These are phyloP conservation scores for Acer campestre DNA, from an alignment of 345 rosid genomes.

Conservation along the genomic window DNA sequence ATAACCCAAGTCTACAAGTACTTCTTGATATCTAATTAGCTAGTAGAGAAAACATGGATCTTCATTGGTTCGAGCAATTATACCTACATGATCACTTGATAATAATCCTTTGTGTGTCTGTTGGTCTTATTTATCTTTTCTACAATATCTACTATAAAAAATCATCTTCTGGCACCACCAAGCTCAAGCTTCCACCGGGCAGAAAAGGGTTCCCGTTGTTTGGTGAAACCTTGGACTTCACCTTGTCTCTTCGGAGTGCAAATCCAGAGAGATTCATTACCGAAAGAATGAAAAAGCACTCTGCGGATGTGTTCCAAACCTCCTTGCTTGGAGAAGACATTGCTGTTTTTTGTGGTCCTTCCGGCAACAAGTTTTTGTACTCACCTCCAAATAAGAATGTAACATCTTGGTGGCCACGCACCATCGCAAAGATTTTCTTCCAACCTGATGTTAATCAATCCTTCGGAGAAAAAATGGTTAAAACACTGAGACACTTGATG, in stretches of 20 bases:
- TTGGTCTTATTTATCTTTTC: not conserved
- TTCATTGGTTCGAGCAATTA: not conserved
- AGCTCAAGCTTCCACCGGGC: constrained; percentile 11
- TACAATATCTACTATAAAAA: not conserved
- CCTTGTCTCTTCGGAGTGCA: not conserved
- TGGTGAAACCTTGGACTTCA: constrained; percentile 16
- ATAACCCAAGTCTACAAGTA: not conserved
- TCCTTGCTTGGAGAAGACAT: not conserved
- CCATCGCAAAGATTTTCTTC: not conserved
- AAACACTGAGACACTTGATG: not conserved
- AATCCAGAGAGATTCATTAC: constrained; percentile 8
- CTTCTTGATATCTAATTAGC: not conserved
- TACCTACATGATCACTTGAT: not conserved
- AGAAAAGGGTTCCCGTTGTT: constrained; percentile 16
- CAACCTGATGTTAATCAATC: not conserved
- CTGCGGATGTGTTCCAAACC: not conserved
- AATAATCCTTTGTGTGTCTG: not conserved
- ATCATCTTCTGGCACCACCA: not conserved
- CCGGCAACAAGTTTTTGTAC: constrained; percentile 23
- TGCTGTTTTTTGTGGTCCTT: constrained; percentile 17
- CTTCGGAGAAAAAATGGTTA: not conserved
- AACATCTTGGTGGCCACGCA: constrained; percentile 14
- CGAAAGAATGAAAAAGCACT: constrained; percentile 9
- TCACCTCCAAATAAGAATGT: constrained; percentile 8
- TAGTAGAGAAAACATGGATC: not conserved